Conservation (phyloP, 1,284 basidiomycete species). For the Sphagnurus paluster region DNA sequence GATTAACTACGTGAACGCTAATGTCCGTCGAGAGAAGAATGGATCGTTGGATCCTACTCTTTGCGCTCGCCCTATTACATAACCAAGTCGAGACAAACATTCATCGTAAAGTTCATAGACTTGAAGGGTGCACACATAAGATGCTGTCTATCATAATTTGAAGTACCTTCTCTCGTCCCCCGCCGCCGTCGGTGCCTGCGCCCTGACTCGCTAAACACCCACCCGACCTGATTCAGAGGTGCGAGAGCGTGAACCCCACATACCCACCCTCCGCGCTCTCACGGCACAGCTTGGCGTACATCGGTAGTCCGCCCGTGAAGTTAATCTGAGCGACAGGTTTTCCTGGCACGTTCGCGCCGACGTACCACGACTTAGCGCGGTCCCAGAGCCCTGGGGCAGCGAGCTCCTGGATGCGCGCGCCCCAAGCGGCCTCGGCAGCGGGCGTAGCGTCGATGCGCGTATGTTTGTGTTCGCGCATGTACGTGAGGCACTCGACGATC, state of each 20-base stretch:
- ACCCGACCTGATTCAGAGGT: too few species aligned
- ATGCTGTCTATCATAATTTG: too few species aligned
- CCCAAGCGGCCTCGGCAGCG: conserved; percentile 22
- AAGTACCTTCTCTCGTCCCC: not conserved
- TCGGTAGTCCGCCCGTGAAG: conserved; percentile 23
- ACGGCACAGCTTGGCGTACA: conserved; percentile 17
- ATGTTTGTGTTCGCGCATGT: conserved; percentile 18
- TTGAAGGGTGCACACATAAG: too few species aligned
- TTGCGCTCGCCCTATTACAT: too few species aligned
- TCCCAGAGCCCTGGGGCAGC: conserved; percentile 16
- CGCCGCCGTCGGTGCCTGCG: not conserved
- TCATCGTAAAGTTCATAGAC: too few species aligned
- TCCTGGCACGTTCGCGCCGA: conserved; percentile 25
- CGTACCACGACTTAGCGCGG: conserved; percentile 26
- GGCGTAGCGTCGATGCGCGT: conserved; percentile 19
- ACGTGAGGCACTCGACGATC: conserved; percentile 22
- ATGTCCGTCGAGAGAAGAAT: too few species aligned
- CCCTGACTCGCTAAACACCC: too few species aligned
- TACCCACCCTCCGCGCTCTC: conserved; percentile 24
- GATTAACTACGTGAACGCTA: not conserved
- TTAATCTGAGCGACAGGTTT: conserved; percentile 23
- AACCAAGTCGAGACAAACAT: too few species aligned
- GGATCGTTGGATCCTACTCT: too few species aligned
- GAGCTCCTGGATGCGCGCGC: conserved; percentile 12
- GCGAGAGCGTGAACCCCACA: conserved; percentile 24